Evolutionary conservation across 768 basidiomycete species (phyloP), one percentile per base, ranked within the genome.

Genomic region (Royoungia palumana): DNA sequence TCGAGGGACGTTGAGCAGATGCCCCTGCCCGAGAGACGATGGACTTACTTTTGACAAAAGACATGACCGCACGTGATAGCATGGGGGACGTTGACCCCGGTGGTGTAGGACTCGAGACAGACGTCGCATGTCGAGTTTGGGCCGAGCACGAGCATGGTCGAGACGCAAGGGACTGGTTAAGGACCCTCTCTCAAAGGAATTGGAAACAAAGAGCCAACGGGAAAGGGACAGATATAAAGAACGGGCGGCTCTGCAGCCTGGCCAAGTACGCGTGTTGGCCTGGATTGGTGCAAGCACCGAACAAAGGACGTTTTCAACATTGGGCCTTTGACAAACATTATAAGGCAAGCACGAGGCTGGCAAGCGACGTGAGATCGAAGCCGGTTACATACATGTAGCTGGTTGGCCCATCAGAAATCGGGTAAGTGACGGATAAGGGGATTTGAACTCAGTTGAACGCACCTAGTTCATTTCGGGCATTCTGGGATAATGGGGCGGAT

Each of bases 11-110:
- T 16, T 43, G 20, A 49, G 47, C 28, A 13, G 5, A 30, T 5
- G 41, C 9, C 36, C 35, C 39, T 28, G 16, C 17, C 28, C 9
- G 24, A 46, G 28, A 73, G 72, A 63, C 39, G 6, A 40, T 13
- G 39, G 13, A 35, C 70, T 58, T 35, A 71, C 72, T 53, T 67
- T 53, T 69, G 67, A 58, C 83, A 89, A 67, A 87, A 87, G 47
- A 82, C 78, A 62, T 89, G 86, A 16, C 87, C 87, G 52, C 87
- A 89, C 41, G 73, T 51, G 57, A 88, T 84, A 41, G 80, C 76
- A 59, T 82, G 79, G 43, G 86, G 85, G 8, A 76, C 72, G 61
- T 79, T 82, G 39, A 55, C 56, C 42, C 77, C 78, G 45, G 64
- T 64, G 42, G 72, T 73, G 62, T 83, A 88, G 27, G 69, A 66